These are phyloP conservation scores for Brassica nigra DNA, from an alignment of 345 rosid species.

Conservation along the genomic window DNA sequence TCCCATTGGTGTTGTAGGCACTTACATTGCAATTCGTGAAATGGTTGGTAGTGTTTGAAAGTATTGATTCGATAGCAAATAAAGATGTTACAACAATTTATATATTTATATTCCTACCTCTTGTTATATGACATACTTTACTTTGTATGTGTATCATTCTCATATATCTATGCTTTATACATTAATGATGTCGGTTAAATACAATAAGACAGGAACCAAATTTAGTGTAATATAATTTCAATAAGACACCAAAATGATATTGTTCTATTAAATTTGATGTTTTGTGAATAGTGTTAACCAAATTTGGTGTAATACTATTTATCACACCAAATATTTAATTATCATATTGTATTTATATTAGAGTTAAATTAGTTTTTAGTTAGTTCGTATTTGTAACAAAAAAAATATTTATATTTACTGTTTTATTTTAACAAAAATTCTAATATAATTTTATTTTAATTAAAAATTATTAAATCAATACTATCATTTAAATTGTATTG, in stretches of 20 bases:
- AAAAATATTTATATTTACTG: too few species aligned
- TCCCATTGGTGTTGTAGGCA: slow-evolving; percentile 32
- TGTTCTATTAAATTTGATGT: neutral
- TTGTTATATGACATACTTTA: neutral
- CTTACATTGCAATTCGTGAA: slow-evolving; percentile 37
- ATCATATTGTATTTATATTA: too few species aligned
- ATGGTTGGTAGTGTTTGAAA: slow-evolving; percentile 25
- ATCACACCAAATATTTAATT: too few species aligned
- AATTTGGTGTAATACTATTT: too few species aligned
- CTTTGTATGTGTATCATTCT: neutral
- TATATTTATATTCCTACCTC: neutral
- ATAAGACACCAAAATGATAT: neutral
- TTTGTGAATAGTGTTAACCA: neutral
- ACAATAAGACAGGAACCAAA: neutral
- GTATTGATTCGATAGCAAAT: neutral
- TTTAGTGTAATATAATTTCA: too few species aligned
- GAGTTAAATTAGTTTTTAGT: too few species aligned
- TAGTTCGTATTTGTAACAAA: too few species aligned
- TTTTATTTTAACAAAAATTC: too few species aligned
- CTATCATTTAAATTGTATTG: too few species aligned
- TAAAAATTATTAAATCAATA: too few species aligned
- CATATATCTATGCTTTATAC: neutral
- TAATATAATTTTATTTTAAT: too few species aligned
- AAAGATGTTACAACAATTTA: neutral
- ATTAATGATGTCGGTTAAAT: neutral